These are phyloP conservation scores for Arthrobotrys entomopaga DNA, from an alignment of 2,329 filamentous ascomycete genomes.

Conservation along the genomic window DNA sequence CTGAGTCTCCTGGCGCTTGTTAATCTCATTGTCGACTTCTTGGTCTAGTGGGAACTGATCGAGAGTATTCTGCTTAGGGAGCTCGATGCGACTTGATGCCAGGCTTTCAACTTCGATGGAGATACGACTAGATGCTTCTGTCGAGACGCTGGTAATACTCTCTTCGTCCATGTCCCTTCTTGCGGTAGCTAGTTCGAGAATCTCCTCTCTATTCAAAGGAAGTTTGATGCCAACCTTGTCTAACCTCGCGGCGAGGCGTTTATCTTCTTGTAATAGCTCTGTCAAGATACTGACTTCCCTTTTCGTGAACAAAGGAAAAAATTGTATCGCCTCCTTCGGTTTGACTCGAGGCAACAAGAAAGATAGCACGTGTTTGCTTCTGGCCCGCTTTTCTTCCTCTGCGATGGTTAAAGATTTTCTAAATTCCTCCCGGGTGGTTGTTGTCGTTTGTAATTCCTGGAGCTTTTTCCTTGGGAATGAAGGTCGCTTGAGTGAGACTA, in stretches of 20 bases:
- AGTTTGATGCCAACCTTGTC: conserved; percentile 44
- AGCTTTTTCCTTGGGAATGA: conserved; percentile 52
- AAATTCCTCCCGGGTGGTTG: conserved; percentile 46
- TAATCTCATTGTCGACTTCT: conserved; percentile 47
- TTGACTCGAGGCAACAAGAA: conserved; percentile 39
- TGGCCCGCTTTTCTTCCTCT: conserved; percentile 41
- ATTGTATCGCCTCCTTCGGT: conserved; percentile 51
- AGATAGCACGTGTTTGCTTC: conserved; percentile 44
- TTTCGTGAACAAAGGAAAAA: conserved; percentile 49
- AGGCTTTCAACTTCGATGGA: conserved; percentile 31
- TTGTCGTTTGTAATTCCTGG: conserved; percentile 50
- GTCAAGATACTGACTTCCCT: conserved; percentile 43
- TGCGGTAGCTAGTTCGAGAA: conserved; percentile 30
- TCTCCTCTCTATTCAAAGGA: conserved; percentile 41
- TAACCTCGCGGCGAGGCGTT: conserved; percentile 35
- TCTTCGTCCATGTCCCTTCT: conserved; percentile 29
- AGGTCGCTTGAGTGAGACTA: conserved; percentile 44
- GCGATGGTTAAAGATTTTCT: conserved; percentile 30
- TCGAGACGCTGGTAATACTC: conserved; percentile 36
- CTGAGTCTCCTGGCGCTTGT: conserved; percentile 38
- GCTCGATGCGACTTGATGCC: conserved; percentile 27
- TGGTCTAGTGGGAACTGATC: conserved; percentile 38
- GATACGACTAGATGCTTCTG: conserved; percentile 24
- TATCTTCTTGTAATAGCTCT: conserved; percentile 45
- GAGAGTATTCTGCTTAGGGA: neutral